Percentiles rank a stretch among this genome's conserved stretches.
phyloP scores from a whole-genome alignment of 163 green algal genomes.

The Scenedesmus sp. region DNA sequence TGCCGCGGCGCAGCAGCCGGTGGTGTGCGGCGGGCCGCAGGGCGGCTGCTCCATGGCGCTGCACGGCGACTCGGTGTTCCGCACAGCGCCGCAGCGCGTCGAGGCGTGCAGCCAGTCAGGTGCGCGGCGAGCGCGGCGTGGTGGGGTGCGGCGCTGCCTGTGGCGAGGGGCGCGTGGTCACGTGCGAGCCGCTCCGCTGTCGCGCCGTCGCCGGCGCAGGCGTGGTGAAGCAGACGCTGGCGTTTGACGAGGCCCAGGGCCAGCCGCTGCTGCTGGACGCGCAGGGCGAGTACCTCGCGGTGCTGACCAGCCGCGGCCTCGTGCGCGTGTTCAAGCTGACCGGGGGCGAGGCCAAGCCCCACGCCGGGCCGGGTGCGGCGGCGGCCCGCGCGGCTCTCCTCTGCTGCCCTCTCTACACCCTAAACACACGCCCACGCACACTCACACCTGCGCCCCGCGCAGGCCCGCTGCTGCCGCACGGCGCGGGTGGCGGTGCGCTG shows the following conservation, averaged over 20 bases:
- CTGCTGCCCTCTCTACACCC: neutral
- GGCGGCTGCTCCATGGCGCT: constrained; percentile 59
- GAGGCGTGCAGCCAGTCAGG: constrained; percentile 67
- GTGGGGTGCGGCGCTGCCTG: too few species aligned
- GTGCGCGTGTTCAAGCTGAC: constrained; percentile 67
- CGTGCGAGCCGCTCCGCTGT: too few species aligned
- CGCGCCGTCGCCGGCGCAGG: too few species aligned
- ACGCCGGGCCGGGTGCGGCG: constrained; percentile 59
- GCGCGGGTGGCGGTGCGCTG: constrained; percentile 20
- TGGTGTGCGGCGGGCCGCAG: constrained; percentile 41
- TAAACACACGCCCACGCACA: too few species aligned
- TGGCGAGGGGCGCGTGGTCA: too few species aligned
- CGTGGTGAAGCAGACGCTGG: constrained; percentile 54
- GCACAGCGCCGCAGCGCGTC: constrained; percentile 52
- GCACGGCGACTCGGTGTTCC: constrained; percentile 68
- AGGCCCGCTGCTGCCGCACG: constrained; percentile 47
- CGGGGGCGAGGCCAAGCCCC: constrained; percentile 70
- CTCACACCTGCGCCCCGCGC: too few species aligned
- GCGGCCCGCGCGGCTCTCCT: too few species aligned
- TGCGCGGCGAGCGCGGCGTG: too few species aligned
- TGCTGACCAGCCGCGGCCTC: constrained; percentile 52
- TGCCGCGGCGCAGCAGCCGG: neutral
- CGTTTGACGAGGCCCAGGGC: constrained; percentile 50
- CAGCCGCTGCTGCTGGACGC: constrained; percentile 58
- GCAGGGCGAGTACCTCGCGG: constrained; percentile 59